A percentile compares a stretch with the other conserved stretches of the same genome.
These are phyloP conservation scores for Scenedesmus sp. DNA, from an alignment of 163 green algal genomes.

Conservation along the genomic window DNA sequence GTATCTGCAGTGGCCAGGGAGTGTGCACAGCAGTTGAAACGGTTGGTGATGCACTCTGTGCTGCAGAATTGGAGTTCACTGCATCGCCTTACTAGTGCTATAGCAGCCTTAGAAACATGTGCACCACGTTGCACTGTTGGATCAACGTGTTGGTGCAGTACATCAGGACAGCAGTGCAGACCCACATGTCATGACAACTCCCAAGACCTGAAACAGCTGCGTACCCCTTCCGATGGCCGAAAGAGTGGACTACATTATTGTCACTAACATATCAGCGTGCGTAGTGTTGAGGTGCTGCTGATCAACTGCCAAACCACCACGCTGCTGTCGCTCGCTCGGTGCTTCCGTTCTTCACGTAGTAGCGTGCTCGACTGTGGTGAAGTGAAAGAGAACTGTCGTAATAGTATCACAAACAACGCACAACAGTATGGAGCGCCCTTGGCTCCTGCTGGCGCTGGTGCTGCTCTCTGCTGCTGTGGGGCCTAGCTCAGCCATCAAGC, in stretches of 20 bases:
- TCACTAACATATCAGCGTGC: background rate
- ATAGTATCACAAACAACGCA: background rate
- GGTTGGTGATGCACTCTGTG: background rate
- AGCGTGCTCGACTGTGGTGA: background rate
- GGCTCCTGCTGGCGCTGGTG: slow-evolving; percentile 11
- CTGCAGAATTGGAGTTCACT: background rate
- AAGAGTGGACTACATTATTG: background rate
- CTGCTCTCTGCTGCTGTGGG: background rate
- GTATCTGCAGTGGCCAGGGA: no score
- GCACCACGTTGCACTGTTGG: background rate
- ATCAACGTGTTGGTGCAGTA: background rate
- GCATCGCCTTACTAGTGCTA: no score
- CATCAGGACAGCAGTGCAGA: background rate
- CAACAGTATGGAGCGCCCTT: background rate
- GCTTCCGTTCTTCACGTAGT: background rate
- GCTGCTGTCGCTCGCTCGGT: background rate
- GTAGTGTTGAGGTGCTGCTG: background rate
- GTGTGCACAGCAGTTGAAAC: background rate
- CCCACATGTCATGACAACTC: background rate
- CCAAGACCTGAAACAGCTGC: background rate
- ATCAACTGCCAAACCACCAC: slow-evolving; percentile 18
- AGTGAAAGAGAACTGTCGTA: background rate
- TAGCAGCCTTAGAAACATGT: background rate
- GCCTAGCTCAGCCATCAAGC: slow-evolving; percentile 56
- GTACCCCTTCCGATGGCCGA: background rate